Base-by-base conservation (phyloP, 306 rosid species). In the Geum urbanum region DNA sequence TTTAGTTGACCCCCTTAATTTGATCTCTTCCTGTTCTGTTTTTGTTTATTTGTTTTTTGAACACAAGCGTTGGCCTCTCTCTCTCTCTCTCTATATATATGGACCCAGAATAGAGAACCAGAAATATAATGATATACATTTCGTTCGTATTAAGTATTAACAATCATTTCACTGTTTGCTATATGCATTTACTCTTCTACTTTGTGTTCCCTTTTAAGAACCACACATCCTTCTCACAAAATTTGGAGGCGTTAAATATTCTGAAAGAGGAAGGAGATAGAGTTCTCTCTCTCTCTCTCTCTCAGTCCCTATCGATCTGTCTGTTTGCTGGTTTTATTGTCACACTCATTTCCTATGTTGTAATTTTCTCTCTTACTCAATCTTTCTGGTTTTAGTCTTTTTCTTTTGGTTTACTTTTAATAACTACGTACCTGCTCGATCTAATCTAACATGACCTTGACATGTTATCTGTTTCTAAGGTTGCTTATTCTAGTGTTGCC, bases 161-260 rank as follows among this genome's bases (percentile, higher is more conserved):
- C 72, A 65, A 72, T 59, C 78, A 78, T 69, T 72, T 74, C 52
- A 51, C 63, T 69, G 69, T 52, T 81, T 70, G 50, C 58, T 55
- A 76, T 73, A 72, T 12, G 73, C 77, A 77, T 80, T 62, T 77
- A 59, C 75, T 39, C 60, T 55, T 41, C 66, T 48, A 66, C 70
- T 6, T 72, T 20, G 54, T 41, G 57, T 68, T 67, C 74, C 66
- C 47, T 63, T 75, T 72, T 24, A 67, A 75, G 69, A 72, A 60
- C 72, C 73, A 77, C 58, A 50, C 32, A 67, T 35, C 35, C 47
- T 67, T 35, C 60, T 67, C 59, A 35, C 35, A 66, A 8, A 14
- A 47, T 45, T 22, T n/a, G 9, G 18, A 65, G 13, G 20, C 12
- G 13, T 66, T 15, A 24, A 27, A 66, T 48, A 66, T 10, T 27